Percentiles rank a stretch among this genome's conserved stretches.
Conservation (phyloP, 2,329 filamentous ascomycete species). For the Madurella mycetomatis region DNA sequence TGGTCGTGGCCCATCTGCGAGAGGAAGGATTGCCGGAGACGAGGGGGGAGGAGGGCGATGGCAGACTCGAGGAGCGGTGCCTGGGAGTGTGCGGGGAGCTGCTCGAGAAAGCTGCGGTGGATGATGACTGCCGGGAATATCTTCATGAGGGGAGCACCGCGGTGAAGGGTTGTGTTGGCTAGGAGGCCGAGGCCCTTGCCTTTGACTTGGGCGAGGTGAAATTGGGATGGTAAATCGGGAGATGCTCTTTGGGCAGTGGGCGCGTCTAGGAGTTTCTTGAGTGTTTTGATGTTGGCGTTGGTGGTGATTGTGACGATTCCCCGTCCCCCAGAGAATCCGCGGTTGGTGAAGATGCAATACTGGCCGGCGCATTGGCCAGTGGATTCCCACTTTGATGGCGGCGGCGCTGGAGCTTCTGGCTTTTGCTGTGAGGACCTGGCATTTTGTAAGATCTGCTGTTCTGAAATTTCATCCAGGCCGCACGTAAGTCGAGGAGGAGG, state of each 20-base stretch:
- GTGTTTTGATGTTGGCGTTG: constrained; percentile 13
- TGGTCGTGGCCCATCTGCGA: constrained; percentile 5
- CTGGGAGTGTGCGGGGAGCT: not conserved
- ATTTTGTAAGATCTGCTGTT: not conserved
- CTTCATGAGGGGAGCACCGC: constrained; percentile 19
- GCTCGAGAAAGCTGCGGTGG: constrained; percentile 16
- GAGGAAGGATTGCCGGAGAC: constrained; percentile 12
- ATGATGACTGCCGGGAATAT: constrained; percentile 20
- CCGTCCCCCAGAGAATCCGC: constrained; percentile 13
- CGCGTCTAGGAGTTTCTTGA: constrained; percentile 7
- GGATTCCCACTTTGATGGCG: constrained; percentile 7
- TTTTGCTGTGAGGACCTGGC: not conserved
- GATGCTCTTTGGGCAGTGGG: not conserved
- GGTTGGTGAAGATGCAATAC: constrained; percentile 24
- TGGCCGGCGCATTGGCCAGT: constrained; percentile 6
- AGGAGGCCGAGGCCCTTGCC: constrained; percentile 19
- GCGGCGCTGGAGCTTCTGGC: not conserved
- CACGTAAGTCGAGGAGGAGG: constrained; percentile 1
- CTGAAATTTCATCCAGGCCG: not conserved
- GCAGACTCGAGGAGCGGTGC: constrained; percentile 15
- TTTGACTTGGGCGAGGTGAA: not conserved
- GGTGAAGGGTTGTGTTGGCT: constrained; percentile 16
- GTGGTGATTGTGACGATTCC: constrained; percentile 23
- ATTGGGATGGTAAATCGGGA: not conserved
- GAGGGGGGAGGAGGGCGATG: constrained; percentile 16